Base-by-base conservation (phyloP, 345 rosid species). In the Syzygium grande region DNA sequence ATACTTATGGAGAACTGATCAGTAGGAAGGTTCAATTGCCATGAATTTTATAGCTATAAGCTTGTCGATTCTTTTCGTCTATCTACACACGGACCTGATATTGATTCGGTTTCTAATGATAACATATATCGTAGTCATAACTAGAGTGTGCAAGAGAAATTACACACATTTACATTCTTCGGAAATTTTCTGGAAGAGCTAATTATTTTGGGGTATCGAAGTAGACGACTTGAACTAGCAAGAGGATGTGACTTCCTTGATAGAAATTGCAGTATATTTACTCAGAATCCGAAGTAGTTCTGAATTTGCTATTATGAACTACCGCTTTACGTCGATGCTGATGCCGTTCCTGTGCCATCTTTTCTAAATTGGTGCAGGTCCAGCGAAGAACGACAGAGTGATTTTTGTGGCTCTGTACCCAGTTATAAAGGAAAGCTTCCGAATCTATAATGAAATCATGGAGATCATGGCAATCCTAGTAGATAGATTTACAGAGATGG, bases 401-500 rank as follows among this genome's bases (percentile, higher is more conserved):
- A 96, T 97, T 86, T 87, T 92, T 9, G 98, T 94, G 59, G 99
- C 99, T 25, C 91, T 96, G 6, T 91, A 95, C 89, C 96, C 96
- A 9, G 86, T 92, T 22, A 92, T 95, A 88, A 95, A 94, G 88
- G 99, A 98, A 86, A 98, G 98, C 88, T 95, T 95, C 92, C 95
- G 92, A 85, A 85, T 94, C 80, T 96, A 96, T 89, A 90, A 92
- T 52, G 99, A 95, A 65, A 91, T 94, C 46, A 93, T 92, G n/a
- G 96, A 95, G 59, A 92, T 96, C 84, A 77, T 94, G 87, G 94
- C 92, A 1, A 88, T 93, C 29, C 89, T 96, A 27, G 90, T 95
- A 2, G 98, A 98, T n/a, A 95, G 97, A 25, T 95, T 96, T 90
- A 90, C 93, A 92, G 98, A 95, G 91, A 90, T 98, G 52, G 94